Base-by-base conservation (phyloP, 176 grass and related monocot genomes). In the Urochloa ruziziensis region DNA sequence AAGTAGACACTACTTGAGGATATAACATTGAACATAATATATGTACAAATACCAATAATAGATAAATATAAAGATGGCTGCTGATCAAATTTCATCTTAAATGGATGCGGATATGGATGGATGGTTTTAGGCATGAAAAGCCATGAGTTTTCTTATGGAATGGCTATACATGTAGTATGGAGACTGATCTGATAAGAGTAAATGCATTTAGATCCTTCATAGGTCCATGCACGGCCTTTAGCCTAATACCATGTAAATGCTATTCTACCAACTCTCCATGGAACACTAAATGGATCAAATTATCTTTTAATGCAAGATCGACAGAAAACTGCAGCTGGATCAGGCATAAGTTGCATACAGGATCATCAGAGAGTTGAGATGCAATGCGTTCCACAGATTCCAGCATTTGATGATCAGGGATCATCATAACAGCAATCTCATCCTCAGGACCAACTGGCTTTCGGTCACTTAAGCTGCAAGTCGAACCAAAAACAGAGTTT, bases 361-460 rank as follows among this genome's bases (percentile, higher is more conserved):
- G 91, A 70, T 99, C 89, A 62, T 92, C 87, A 75, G 96, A 90
- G 48, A 99, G 91, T 84, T 68, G 85, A 84, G 86, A 89, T 70
- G 93, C 64, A n/a, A 95, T 94, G 56, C 79, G 78, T 83, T 94
- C 89, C 67, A 99, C 93, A 53, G 94, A 82, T 82, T 96, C 96
- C 47, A 96, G 82, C 96, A 99, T 99, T 44, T 99, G 96, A 83
- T 96, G 94, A 80, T 96, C 96, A 74, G 93, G 96, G 57, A 99
- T 95, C 70, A 99, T 84, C 96, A 96, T 99, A 76, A 96, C 91
- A 46, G 93, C 85, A 49, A 94, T 82, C 76, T 89, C 93, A 87
- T 98, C 96, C 30, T 95, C 96, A 77, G 74, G 32, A 43, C 85
- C 89, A 37, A 98, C 91, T 73, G 93, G 93, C n/a, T 94, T 98